Evolutionary conservation across 192 early-diverging fungal species (phyloP).

Genomic region (Coemansia sp.): DNA sequence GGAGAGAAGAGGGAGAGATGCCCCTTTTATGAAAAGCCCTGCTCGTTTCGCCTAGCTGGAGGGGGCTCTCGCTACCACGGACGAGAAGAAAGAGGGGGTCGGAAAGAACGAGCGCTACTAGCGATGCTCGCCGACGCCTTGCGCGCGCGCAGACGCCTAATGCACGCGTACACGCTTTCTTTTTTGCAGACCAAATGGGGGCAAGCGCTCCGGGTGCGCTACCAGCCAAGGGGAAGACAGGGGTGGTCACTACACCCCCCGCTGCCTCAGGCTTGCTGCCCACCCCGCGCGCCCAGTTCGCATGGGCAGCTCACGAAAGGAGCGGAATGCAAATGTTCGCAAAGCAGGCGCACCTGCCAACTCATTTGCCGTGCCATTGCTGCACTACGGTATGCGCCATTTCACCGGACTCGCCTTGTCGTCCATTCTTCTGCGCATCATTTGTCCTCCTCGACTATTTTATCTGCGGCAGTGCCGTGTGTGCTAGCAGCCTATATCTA

Average conservation of each 20-base stretch:
- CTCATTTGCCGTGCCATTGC: too few relatives aligned
- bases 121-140: constrained; percentile 13
- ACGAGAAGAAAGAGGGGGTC: neutral
- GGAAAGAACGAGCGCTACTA: neutral
- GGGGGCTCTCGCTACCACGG: neutral
- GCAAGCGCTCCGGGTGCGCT: constrained; percentile 17
- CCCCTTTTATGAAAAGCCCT: neutral
- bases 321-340: too few relatives aligned
- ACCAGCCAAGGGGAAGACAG: constrained; percentile 21
- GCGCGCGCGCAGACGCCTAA: constrained; percentile 15
- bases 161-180: constrained; percentile 7
- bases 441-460: too few relatives aligned
- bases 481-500: too few relatives aligned
- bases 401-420: neutral
- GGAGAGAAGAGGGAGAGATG: neutral
- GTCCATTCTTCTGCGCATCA: too few relatives aligned
- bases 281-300: neutral
- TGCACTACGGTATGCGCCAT: neutral
- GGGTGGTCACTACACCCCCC: constrained; percentile 26
- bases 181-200: constrained; percentile 2
- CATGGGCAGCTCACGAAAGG: too few relatives aligned
- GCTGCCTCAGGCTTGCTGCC: constrained; percentile 4
- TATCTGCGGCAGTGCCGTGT: too few relatives aligned
- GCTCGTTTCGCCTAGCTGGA: neutral
- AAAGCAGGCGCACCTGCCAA: too few relatives aligned